Evolutionary conservation across 139 green algal species (phyloP).

Genomic region (Coelastrella sp.): DNA sequence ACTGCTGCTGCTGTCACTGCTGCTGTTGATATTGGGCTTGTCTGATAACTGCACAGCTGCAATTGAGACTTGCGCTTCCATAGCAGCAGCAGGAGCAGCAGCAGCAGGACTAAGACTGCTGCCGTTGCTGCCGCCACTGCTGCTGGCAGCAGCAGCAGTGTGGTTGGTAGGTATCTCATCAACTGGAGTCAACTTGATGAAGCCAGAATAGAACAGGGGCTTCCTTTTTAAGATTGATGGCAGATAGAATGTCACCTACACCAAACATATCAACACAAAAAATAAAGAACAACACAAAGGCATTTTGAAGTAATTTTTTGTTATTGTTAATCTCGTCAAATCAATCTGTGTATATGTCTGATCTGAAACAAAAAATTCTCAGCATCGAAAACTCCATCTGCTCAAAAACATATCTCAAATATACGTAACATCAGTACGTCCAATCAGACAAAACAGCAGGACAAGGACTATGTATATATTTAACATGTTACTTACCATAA

Average conservation of each 20-base stretch:
- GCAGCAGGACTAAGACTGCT: not conserved
- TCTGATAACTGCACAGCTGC: not conserved
- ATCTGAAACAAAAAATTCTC: no score
- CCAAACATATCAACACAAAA: no score
- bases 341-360: no score
- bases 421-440: no score
- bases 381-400: no score
- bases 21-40: not conserved
- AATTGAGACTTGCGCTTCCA: not conserved
- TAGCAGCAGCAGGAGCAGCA: not conserved
- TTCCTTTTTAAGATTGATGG: not conserved
- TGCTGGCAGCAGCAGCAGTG: not conserved
- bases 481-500: not conserved
- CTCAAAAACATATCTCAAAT: no score
- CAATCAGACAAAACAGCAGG: no score
- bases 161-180: not conserved
- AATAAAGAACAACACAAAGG: no score
- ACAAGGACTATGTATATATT: not conserved
- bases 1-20: constrained; percentile 23
- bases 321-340: no score
- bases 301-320: no score
- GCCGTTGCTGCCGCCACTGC: constrained; percentile 13
- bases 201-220: constrained; percentile 8
- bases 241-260: constrained; percentile 23
- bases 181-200: not conserved